Evolutionary conservation across 2,329 filamentous ascomycete genomes (phyloP).

Genomic region (Zymoseptoria brevis): DNA sequence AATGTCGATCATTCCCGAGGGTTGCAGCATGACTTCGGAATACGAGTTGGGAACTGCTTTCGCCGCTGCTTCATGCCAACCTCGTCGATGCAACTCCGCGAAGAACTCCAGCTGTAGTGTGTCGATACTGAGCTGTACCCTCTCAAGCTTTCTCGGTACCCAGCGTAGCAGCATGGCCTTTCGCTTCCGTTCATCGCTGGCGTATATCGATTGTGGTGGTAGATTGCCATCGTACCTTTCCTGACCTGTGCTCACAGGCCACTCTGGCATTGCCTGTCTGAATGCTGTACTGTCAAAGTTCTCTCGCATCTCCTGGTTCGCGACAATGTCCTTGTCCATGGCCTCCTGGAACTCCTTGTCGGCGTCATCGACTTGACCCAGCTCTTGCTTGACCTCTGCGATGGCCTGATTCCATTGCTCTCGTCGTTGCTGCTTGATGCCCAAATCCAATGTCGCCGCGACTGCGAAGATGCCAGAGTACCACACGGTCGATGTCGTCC

Average conservation of each 20-base stretch:
- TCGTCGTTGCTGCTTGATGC: constrained; percentile 50
- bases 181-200: constrained; percentile 26
- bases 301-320: background rate
- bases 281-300: constrained; percentile 10
- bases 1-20: background rate
- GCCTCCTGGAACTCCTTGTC: constrained; percentile 1
- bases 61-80: constrained; percentile 11
- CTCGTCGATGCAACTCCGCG: constrained; percentile 15
- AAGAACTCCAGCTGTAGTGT: constrained; percentile 34
- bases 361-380: constrained; percentile 26
- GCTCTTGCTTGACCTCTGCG: constrained; percentile 44
- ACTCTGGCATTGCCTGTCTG: constrained; percentile 15
- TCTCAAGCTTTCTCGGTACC: constrained; percentile 37
- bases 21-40: constrained; percentile 8
- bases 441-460: constrained; percentile 55
- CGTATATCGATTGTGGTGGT: constrained; percentile 41
- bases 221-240: constrained; percentile 15
- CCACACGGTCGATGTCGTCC: constrained; percentile 52
- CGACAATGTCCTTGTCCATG: background rate
- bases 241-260: constrained; percentile 36
- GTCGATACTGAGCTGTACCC: constrained; percentile 35
- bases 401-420: constrained; percentile 56
- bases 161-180: constrained; percentile 29
- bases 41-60: constrained; percentile 20
- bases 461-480: constrained; percentile 62